A percentile compares a stretch with the other conserved stretches of the same genome.
Evolutionary conservation across 371 early-diverging fungal species (phyloP).

Genomic region (Mucor velutinosus): DNA sequence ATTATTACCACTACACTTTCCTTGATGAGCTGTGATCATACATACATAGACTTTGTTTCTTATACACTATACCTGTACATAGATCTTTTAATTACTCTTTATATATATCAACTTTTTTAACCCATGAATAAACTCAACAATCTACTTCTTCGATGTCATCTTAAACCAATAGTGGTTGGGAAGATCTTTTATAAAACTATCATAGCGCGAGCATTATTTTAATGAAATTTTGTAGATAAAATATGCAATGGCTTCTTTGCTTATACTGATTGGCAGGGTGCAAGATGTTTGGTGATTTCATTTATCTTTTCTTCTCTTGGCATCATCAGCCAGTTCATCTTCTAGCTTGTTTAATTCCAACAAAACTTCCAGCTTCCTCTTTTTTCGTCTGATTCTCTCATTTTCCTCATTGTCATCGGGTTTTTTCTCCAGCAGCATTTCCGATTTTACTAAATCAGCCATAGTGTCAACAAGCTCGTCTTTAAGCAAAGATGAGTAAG

Average conservation of each 20-base stretch:
- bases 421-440: neutral
- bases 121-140: neutral
- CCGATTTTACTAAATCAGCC: neutral
- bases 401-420: neutral
- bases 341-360: neutral
- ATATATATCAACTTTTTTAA: neutral
- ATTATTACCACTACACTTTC: neutral
- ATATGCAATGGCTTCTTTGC: neutral
- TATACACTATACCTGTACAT: neutral
- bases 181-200: no score
- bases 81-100: no score
- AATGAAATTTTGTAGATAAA: neutral
- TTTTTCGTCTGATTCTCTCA: neutral
- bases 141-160: no score
- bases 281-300: neutral
- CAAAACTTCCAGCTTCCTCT: neutral
- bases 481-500: neutral
- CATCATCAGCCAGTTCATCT: neutral
- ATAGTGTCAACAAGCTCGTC: neutral
- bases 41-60: neutral
- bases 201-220: neutral
- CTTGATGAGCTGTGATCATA: neutral
- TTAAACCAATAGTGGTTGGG: no score
- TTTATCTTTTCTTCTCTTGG: neutral
- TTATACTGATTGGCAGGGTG: neutral